Base-by-base conservation (phyloP, 768 basidiomycete genomes). In the Coprinopsis strossmayeri region DNA sequence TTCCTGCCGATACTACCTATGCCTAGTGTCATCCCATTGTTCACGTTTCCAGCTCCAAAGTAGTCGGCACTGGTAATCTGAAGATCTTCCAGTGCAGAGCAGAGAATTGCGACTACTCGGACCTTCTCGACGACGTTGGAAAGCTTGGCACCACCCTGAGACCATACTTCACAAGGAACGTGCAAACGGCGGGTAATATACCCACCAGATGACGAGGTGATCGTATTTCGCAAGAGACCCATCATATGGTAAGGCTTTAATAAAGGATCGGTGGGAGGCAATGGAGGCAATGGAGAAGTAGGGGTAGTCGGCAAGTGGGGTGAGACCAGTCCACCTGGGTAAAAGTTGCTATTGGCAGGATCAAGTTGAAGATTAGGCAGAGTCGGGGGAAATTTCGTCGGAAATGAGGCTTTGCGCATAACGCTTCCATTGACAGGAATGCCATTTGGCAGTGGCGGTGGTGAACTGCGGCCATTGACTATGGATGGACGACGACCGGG, bases 161-260 rank as follows among this genome's bases (percentile, higher is more conserved):
- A 87, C 92, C 92, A 95, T 20, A 93, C 86, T 59, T 90, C 88
- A 48, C 81, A 80, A 12, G 92, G 91, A 24, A 95, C 87, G 64
- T 92, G 91, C 55, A 95, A 65, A 39, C 85, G 78, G 39, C 83
- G 84, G 13, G 90, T 92, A 48, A 95, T 71, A 63, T 93, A 94
- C 26, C 89, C 91, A n/a, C 92, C 92, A 3, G 85, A 81, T 52
- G 76, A 72, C 30, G 81, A 82, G 30, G 72, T 76, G 81, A 94
- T 94, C 23, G 91, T 91, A 45, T 71, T 78, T 51, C 82, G 74
- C 30, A 95, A 69, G 20, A 90, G 76, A 52, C 73, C 71, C 91
- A 95, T 93, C 77, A 95, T 77, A 62, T 92, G 86, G 61, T 93
- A 95, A 9, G 92, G 92, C 57, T 91, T 85, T 35, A 88, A 76